Base-by-base conservation (phyloP, 208 protist species). In the Wallacemonas collosoma region DNA sequence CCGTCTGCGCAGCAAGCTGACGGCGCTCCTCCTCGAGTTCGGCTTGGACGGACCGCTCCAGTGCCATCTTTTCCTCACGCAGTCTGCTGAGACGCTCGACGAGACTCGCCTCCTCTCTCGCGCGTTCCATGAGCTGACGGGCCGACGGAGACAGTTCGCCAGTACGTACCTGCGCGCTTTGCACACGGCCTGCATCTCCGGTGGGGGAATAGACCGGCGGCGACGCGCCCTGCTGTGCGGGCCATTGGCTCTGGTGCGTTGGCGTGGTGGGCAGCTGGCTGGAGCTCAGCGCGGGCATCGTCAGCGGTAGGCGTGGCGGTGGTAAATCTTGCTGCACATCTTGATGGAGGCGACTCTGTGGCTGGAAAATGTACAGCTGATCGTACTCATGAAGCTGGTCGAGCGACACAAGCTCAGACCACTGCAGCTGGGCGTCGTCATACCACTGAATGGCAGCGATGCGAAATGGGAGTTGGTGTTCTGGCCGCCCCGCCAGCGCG, bases 351-450 rank as follows among this genome's bases (percentile, higher is more conserved):
- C 55, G 36, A 1, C 66, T 87, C 43, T 91, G 86, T 1, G 91
- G 88, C 71, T 95, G 91, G 63, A 93, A 95, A 14, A 88, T 76
- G 70, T 95, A 95, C 3, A 95, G 71, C 75, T 95, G 91, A 67
- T 94, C 88, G 75, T 91, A 94, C 72, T 93, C 87, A 66, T 90
- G 85, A n/a, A 94, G 71, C 71, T 95, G 88, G 2, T 80, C 47
- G 26, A 80, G 47, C 2, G 73, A 80, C 50, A 81, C 61, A 0
- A 95, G 72, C 48, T 82, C 71, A n/a, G 71, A 70, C 91, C 91
- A 95, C 55, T 79, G 66, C 58, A 90, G 54, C 14, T 64, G 53
- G 8, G 47, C 72, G 69, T 95, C 91, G 58, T 95, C 88, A 71
- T 94, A 95, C 43, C 91, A 81, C 45, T 88, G 83, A 54, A 90